Percentiles rank a stretch among this genome's conserved stretches.
These are phyloP conservation scores for Myrmaecium sp. DNA, from an alignment of 2,329 filamentous ascomycete species.

Conservation along the genomic window DNA sequence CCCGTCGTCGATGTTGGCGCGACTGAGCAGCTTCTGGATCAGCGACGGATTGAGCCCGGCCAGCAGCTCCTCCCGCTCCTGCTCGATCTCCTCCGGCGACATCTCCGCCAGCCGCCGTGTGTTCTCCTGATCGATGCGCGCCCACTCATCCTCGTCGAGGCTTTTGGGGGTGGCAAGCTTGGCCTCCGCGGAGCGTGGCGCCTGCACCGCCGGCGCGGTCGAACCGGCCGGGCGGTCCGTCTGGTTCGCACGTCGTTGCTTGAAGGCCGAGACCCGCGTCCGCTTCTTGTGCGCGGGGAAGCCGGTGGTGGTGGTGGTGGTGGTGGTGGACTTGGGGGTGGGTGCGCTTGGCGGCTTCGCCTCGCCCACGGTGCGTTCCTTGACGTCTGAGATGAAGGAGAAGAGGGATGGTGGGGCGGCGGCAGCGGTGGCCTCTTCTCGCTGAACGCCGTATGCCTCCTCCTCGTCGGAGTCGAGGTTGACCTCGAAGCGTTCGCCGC, in stretches of 20 bases:
- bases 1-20: conserved; percentile 58
- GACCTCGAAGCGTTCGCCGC: conserved; percentile 44
- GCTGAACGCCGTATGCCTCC: conserved; percentile 21
- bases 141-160: conserved; percentile 41
- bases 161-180: conserved; percentile 2
- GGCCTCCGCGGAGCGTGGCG: neutral
- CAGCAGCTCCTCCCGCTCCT: conserved; percentile 67
- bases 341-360: conserved; percentile 48
- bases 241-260: conserved; percentile 38
- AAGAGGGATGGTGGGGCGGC: conserved; percentile 11
- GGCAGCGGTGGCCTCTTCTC: conserved; percentile 8
- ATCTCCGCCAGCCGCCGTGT: conserved; percentile 54
- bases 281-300: conserved; percentile 85
- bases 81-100: conserved; percentile 65
- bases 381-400: conserved; percentile 53
- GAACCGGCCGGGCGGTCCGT: neutral
- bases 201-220: neutral
- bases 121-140: conserved; percentile 71
- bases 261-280: conserved; percentile 58
- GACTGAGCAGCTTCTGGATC: conserved; percentile 57
- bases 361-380: conserved; percentile 49
- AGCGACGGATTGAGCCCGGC: conserved; percentile 57
- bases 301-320: conserved; percentile 42
- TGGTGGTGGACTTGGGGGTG: conserved; percentile 29
- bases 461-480: conserved; percentile 36